Base-by-base conservation (phyloP, 2,329 filamentous ascomycete species). In the Teratosphaeria destructans region DNA sequence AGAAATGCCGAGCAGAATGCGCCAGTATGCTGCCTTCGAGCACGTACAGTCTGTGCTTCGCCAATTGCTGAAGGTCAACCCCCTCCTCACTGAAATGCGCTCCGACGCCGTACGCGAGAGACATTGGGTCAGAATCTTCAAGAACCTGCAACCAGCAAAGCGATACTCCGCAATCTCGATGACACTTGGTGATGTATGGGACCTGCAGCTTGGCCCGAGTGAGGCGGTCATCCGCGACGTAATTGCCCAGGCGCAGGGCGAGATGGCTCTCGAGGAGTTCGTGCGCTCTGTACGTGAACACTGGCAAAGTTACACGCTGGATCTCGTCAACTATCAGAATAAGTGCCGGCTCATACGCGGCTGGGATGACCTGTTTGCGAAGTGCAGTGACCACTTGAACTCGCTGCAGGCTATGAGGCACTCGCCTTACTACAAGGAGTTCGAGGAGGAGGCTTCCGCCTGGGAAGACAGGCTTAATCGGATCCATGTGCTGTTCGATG, bases 381-480 rank as follows among this genome's bases (percentile, higher is more conserved):
- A 97, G 73, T 99, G 94, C 75, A 96, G 93, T 71, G 94, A 99
- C 73, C 95, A 99, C 69, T 77, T 99, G 59, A 97, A 96, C 76
- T 97, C 94, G 5, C 79, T 99, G 55, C 94, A 97, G 75, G 94
- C 94, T 27, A 99, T 99, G 95, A 88, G 90, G 71, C 93, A 99
- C 74, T 99, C 94, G 5, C 94, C 94, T 0, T 99, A 99, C 75
- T 99, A 96, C 81, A 97, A 96, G 74, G 93, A 97, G 69, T 99
- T 99, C 63, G 94, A 99, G 72, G 94, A 99, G 68, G 94, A 99
- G 67, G 95, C 95, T 6, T 88, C 91, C 0, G 84, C 88, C 0
- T 99, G 94, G 94, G 95, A 99, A 75, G 95, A 99, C 76, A 96
- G 95, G 73, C 82, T 99, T 29, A 99, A 97, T 73, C 86, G 94